Evolutionary conservation across 2,329 filamentous ascomycete genomes (phyloP), one percentile per base, ranked within the genome.

Genomic region (Neonectria ditissima): DNA sequence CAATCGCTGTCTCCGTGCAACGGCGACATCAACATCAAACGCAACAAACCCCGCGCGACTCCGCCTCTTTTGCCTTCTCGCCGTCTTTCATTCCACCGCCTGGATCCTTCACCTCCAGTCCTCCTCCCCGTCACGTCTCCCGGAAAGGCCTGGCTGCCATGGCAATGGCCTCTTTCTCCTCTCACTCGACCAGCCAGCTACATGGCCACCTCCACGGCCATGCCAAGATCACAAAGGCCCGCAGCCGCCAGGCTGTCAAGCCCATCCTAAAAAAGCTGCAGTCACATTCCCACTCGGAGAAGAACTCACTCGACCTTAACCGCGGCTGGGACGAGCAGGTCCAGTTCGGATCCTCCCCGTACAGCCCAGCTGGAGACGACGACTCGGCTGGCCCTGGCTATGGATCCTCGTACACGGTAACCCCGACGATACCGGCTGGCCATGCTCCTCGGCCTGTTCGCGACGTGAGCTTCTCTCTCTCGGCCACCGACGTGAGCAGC

Each of bases 281-380:
- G 55, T 74, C 76, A 11, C 81, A 84, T 52, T 88, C 86, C 67
- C 59, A 83, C 48, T 88, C 86, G 68, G 86, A 88, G 68, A 89
- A 88, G 79, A 88, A 83, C 72, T 90, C 88, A 48, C 77, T 90
- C 63, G 88, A 91, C 69, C 76, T 90, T 65, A 85, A 89, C 73
- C 84, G 87, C 47, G 81, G 82, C 20, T 87, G 86, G 82, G 84
- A 87, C 44, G 86, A 89, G 63, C 85, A 87, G 70, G 73, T 72
- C 9, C 74, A 73, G 77, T 72, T 74, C 66, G 69, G 69, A 47
- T 74, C 69, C 55, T 66, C 71, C 51, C 71, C 72, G 60, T 75
- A 73, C 65, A 75, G 71, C 56, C 59, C 69, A 14, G 72, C 68
- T 58, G 70, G 74, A 62, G 68, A 71, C 34, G 75, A 77, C 56